These are phyloP conservation scores for Kodamaea arcana DNA, from an alignment of 1,139 yeast genomes.

Conservation along the genomic window DNA sequence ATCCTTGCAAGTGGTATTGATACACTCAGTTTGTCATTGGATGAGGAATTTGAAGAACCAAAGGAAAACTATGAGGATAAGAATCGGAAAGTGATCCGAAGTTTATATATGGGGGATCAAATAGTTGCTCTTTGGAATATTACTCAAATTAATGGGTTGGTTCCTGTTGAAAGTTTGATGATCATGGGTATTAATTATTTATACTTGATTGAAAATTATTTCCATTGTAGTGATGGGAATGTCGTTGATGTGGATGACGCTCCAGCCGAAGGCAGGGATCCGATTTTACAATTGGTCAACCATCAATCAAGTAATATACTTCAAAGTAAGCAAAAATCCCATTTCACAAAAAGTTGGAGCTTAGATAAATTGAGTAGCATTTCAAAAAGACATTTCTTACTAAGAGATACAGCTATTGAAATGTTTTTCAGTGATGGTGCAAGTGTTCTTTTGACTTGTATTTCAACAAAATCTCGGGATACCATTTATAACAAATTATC, in stretches of 20 bases:
- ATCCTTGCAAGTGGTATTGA: slow-evolving; percentile 19
- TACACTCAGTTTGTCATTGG: slow-evolving; percentile 22
- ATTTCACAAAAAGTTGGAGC: slow-evolving; percentile 53
- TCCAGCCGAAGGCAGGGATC: slow-evolving; percentile 56
- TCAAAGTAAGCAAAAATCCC: slow-evolving; percentile 25
- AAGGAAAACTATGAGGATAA: slow-evolving; percentile 55
- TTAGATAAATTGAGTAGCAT: slow-evolving; percentile 54
- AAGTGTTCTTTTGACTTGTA: slow-evolving; percentile 58
- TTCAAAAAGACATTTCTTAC: slow-evolving; percentile 67
- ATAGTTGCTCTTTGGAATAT: slow-evolving; percentile 72
- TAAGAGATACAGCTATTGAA: slow-evolving; percentile 77
- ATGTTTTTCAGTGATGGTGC: slow-evolving; percentile 71
- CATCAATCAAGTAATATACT: slow-evolving; percentile 26
- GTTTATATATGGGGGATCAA: slow-evolving; percentile 66
- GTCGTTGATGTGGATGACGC: slow-evolving; percentile 69
- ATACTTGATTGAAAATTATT: slow-evolving; percentile 67
- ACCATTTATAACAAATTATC: slow-evolving; percentile 46
- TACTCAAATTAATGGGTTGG: slow-evolving; percentile 68
- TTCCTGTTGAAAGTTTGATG: slow-evolving; percentile 67
- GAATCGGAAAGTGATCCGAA: slow-evolving; percentile 67
- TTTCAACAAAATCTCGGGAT: slow-evolving; percentile 51
- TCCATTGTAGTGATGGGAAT: slow-evolving; percentile 54
- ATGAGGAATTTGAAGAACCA: slow-evolving; percentile 42
- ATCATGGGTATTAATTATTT: slow-evolving; percentile 61
- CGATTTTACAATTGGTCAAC: slow-evolving; percentile 57